Evolutionary conservation across 331 rosid species (phyloP).

Genomic region (Malus hybrid): DNA sequence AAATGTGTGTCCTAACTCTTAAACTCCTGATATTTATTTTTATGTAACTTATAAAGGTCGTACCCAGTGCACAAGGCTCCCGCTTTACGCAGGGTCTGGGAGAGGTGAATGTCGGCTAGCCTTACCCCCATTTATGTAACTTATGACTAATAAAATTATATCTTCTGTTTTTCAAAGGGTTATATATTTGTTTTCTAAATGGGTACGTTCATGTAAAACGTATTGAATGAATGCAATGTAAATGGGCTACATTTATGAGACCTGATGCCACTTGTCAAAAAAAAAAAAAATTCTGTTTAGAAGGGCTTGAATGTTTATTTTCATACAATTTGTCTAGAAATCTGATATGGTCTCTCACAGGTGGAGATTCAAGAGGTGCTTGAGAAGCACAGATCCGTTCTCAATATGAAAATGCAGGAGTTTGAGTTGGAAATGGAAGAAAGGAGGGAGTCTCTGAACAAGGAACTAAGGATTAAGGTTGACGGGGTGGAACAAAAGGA

Average conservation of each 20-base stretch:
- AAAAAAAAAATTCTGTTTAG: not conserved
- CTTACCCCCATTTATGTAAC: not conserved
- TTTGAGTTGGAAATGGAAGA: constrained; percentile 66
- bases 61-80: too few relatives aligned
- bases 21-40: not conserved
- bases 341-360: constrained; percentile 31
- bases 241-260: too few relatives aligned
- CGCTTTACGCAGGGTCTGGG: too few relatives aligned
- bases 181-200: not conserved
- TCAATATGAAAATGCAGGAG: constrained; percentile 43
- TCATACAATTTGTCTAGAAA: constrained; percentile 12
- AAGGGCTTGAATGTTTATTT: not conserved
- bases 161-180: not conserved
- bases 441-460: constrained; percentile 38
- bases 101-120: too few relatives aligned
- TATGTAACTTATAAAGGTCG: not conserved
- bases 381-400: constrained; percentile 44
- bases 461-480: constrained; percentile 40
- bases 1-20: constrained; percentile 42
- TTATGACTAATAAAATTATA: not conserved
- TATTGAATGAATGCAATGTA: too few relatives aligned
- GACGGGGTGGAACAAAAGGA: constrained; percentile 54
- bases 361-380: constrained; percentile 62
- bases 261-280: too few relatives aligned
- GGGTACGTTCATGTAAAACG: not conserved